These are phyloP conservation scores for Oryza meyeriana DNA, from an alignment of 176 grass and related monocot genomes.

Conservation along the genomic window DNA sequence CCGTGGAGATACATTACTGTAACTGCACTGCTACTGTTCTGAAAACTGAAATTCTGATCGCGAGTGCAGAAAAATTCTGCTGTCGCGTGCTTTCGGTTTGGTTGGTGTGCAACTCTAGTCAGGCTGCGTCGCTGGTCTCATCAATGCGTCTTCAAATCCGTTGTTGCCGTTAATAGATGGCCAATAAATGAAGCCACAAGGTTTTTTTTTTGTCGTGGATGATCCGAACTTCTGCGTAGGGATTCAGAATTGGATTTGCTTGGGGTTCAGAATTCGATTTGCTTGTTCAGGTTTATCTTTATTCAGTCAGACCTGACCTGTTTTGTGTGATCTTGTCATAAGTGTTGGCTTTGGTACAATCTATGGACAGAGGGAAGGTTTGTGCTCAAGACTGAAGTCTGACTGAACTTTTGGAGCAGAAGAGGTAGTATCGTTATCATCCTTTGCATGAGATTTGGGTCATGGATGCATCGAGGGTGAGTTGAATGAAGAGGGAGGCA, in stretches of 20 bases:
- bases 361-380: not conserved
- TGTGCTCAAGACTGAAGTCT: not conserved
- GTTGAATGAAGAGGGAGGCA: slow-evolving; percentile 16
- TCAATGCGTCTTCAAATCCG: slow-evolving; percentile 27
- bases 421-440: not conserved
- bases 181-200: not conserved
- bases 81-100: not conserved
- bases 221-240: not conserved
- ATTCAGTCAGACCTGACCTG: not conserved
- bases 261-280: not conserved
- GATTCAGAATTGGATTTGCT: not conserved
- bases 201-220: slow-evolving; percentile 1
- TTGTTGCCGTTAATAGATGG: not conserved
- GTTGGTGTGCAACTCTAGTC: slow-evolving; percentile 14
- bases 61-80: slow-evolving; percentile 13
- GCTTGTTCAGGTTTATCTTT: not conserved
- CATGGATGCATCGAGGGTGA: not conserved
- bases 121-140: not conserved
- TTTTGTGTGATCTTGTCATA: not conserved
- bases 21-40: not conserved
- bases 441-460: not conserved
- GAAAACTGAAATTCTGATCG: not conserved
- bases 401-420: not conserved
- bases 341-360: not conserved
- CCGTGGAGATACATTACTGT: slow-evolving; percentile 25